Evolutionary conservation across 371 early-diverging fungal species (phyloP).

Genomic region (Mortierella sp.): DNA sequence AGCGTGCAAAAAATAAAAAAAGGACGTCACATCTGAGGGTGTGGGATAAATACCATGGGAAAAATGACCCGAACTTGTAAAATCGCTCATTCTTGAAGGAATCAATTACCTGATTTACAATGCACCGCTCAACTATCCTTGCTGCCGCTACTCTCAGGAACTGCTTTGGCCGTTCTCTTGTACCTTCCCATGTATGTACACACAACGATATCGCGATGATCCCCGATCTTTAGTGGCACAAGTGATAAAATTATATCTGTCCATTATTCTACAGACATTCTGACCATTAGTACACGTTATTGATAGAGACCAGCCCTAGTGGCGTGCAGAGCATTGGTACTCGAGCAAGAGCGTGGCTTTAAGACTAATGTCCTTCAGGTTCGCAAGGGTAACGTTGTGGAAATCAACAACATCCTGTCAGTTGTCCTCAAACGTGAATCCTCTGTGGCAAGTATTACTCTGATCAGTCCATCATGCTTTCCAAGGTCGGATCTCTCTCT

Average conservation of each 20-base stretch:
- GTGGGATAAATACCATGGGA: too few relatives aligned
- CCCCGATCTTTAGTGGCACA: too few relatives aligned
- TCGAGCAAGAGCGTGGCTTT: constrained; percentile 39
- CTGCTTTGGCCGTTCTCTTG: constrained; percentile 15
- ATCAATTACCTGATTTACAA: neutral
- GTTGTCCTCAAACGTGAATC: constrained; percentile 53
- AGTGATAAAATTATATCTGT: too few relatives aligned
- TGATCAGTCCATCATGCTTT: neutral
- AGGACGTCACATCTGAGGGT: too few relatives aligned
- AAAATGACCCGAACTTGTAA: too few relatives aligned
- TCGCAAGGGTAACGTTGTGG: constrained; percentile 49
- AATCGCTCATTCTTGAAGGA: too few relatives aligned
- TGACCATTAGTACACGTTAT: too few relatives aligned
- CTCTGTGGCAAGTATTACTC: constrained; percentile 28
- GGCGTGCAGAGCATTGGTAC: constrained; percentile 1
- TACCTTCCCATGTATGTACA: constrained; percentile 3
- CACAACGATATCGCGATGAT: too few relatives aligned
- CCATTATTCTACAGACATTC: too few relatives aligned
- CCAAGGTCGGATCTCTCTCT: too few relatives aligned
- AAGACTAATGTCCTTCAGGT: constrained; percentile 53
- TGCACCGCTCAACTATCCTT: constrained; percentile 15
- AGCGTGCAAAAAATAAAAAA: neutral
- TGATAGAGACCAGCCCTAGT: constrained; percentile 16
- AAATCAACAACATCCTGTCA: constrained; percentile 38
- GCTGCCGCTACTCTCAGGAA: neutral